phyloP scores from a whole-genome alignment of 768 basidiomycete species.

The Leccinum imitatum region DNA sequence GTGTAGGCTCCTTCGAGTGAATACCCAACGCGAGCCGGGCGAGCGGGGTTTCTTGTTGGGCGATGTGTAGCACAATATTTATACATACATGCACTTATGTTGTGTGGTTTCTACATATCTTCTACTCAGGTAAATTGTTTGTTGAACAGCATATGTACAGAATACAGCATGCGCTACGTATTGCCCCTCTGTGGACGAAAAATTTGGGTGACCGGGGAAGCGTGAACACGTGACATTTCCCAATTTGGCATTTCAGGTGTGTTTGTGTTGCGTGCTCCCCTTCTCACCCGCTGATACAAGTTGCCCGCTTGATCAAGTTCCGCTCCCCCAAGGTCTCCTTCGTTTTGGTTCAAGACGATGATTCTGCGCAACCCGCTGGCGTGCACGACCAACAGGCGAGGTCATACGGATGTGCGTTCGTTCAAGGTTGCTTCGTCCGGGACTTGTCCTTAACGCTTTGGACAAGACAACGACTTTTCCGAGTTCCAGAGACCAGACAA shows the following conservation, averaged over 20 bases:
- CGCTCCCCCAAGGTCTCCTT: constrained; percentile 66
- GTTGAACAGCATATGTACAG: too few relatives aligned
- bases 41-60: not conserved
- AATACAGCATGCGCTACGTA: too few relatives aligned
- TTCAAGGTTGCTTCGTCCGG: not conserved
- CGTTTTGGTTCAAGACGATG: constrained; percentile 62
- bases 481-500: constrained; percentile 77
- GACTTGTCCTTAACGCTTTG: constrained; percentile 20
- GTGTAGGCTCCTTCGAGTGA: not conserved
- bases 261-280: not conserved
- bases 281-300: constrained; percentile 34
- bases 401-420: constrained; percentile 70
- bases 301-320: constrained; percentile 36
- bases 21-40: not conserved
- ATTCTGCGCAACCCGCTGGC: constrained; percentile 57
- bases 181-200: not conserved
- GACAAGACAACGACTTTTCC: constrained; percentile 61
- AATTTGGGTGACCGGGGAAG: not conserved
- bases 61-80: not conserved
- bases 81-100: not conserved
- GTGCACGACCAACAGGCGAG: constrained; percentile 62
- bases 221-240: constrained; percentile 15
- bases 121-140: too few relatives aligned
- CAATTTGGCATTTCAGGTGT: constrained; percentile 16
- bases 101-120: too few relatives aligned